A percentile compares a stretch with the other conserved stretches of the same genome.
phyloP scores from a whole-genome alignment of 768 basidiomycete genomes.

The Cystobasidium ongulense region DNA sequence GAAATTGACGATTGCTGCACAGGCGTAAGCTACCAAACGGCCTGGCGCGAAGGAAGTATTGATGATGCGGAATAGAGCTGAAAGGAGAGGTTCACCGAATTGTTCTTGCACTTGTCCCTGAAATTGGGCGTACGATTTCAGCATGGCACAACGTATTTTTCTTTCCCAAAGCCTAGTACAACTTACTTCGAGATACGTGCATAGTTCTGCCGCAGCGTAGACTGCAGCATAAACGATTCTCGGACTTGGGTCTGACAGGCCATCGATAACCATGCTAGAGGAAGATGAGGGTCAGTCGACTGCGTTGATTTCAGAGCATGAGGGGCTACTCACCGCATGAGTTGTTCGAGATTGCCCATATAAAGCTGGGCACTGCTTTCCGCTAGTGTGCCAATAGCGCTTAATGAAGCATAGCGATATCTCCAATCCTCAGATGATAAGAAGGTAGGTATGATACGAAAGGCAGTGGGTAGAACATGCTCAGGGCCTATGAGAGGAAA shows the following conservation, averaged over 20 bases:
- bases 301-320: background rate
- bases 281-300: background rate
- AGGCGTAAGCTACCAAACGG: constrained; percentile 6
- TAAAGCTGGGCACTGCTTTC: background rate
- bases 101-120: constrained; percentile 12
- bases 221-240: constrained; percentile 14
- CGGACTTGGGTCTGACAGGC: background rate
- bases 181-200: constrained; percentile 11
- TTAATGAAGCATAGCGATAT: constrained; percentile 4
- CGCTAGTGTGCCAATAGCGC: constrained; percentile 23
- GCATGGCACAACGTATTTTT: background rate
- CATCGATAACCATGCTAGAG: background rate
- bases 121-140: background rate
- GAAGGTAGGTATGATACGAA: background rate
- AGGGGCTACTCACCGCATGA: background rate
- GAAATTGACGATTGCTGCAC: constrained; percentile 22
- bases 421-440: constrained; percentile 2
- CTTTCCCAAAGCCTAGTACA: background rate
- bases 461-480: background rate
- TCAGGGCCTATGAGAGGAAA: background rate
- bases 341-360: background rate
- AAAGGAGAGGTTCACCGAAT: background rate
- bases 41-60: background rate
- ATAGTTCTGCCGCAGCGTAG: constrained; percentile 9
- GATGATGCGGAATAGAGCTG: constrained; percentile 7